A percentile compares a stretch with the other conserved stretches of the same genome.
Conservation (phyloP, 257 asterid species). For the Solanum bulbocastanum region DNA sequence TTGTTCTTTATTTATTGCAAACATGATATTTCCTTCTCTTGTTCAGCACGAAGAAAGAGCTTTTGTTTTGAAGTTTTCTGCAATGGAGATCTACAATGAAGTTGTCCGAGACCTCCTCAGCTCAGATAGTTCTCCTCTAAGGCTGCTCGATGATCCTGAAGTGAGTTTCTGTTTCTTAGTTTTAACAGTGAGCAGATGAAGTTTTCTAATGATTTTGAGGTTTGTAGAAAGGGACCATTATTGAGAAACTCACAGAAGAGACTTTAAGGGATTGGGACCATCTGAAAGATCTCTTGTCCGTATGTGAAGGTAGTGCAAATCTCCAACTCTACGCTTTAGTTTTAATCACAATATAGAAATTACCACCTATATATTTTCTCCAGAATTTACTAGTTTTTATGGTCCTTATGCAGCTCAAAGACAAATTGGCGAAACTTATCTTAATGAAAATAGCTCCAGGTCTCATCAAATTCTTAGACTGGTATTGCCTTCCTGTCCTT, state of each 20-base stretch:
- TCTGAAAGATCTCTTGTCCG: slow-evolving; percentile 77
- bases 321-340: not conserved
- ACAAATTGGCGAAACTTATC: slow-evolving; percentile 82
- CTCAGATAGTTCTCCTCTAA: slow-evolving; percentile 63
- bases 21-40: not conserved
- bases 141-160: slow-evolving; percentile 97
- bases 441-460: slow-evolving; percentile 95
- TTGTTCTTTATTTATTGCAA: not conserved
- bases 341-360: not conserved
- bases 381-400: not conserved
- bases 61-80: slow-evolving; percentile 84
- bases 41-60: slow-evolving; percentile 91
- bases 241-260: slow-evolving; percentile 93
- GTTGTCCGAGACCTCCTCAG: slow-evolving; percentile 94
- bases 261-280: slow-evolving; percentile 87
- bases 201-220: slow-evolving; percentile 12
- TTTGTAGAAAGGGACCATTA: slow-evolving; percentile 75
- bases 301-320: slow-evolving; percentile 64
- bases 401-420: slow-evolving; percentile 56
- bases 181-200: not conserved
- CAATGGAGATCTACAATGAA: slow-evolving; percentile 95
- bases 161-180: slow-evolving; percentile 40
- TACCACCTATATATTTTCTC: not conserved
- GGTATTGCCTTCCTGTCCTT: slow-evolving; percentile 35
- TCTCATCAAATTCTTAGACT: slow-evolving; percentile 98